Conservation (phyloP, 2,329 filamentous ascomycete genomes). For the Phyllosticta capitalensis region DNA sequence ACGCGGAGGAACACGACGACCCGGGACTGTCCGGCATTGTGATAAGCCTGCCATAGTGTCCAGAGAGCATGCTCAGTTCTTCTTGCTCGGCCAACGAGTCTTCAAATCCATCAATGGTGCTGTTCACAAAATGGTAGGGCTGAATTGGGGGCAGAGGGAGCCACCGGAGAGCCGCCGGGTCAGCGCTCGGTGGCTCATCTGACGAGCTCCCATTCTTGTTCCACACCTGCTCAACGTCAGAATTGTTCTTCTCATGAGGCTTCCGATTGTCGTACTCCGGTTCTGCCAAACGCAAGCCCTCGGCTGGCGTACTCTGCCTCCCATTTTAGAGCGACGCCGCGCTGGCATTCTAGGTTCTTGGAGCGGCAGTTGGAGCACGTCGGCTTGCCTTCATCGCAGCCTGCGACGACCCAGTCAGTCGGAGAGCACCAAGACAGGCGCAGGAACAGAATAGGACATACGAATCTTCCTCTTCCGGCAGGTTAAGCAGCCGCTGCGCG, state of each 20-base stretch:
- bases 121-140: slow-evolving; percentile 16
- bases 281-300: slow-evolving; percentile 34
- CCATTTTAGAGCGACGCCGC: slow-evolving; percentile 18
- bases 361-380: slow-evolving; percentile 28
- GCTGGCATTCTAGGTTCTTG: slow-evolving; percentile 27
- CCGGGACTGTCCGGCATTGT: not conserved
- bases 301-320: slow-evolving; percentile 31
- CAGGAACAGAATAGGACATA: not conserved
- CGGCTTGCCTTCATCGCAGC: slow-evolving; percentile 32
- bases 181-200: slow-evolving; percentile 11
- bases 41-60: not conserved
- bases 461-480: slow-evolving; percentile 31
- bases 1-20: slow-evolving; percentile 1
- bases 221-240: slow-evolving; percentile 22
- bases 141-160: slow-evolving; percentile 16
- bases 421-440: not conserved
- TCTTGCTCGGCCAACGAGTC: slow-evolving; percentile 8
- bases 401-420: slow-evolving; percentile 5
- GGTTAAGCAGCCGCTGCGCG: slow-evolving; percentile 32
- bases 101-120: slow-evolving; percentile 12
- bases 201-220: slow-evolving; percentile 15
- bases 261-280: slow-evolving; percentile 18
- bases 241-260: not conserved
- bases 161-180: slow-evolving; percentile 12
- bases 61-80: slow-evolving; percentile 1